Evolutionary conservation across 768 basidiomycete genomes (phyloP).

Genomic region (Calvatia gigantea): DNA sequence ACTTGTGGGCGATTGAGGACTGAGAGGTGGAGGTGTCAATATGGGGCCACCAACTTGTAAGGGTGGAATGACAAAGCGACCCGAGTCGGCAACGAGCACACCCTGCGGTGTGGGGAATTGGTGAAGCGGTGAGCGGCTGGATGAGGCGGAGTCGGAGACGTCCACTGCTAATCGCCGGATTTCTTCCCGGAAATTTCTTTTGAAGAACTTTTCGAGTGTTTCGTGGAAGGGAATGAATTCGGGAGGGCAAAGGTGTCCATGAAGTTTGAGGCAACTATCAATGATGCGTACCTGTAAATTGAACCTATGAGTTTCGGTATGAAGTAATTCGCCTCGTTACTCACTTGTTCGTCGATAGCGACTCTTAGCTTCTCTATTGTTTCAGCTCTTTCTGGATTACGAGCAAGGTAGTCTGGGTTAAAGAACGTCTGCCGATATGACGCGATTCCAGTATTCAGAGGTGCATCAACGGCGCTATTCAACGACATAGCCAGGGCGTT

Average conservation of each 20-base stretch:
- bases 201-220: constrained; percentile 82
- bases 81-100: constrained; percentile 19
- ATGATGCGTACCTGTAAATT: constrained; percentile 64
- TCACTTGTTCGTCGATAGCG: constrained; percentile 81
- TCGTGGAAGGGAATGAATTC: constrained; percentile 94
- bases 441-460: constrained; percentile 70
- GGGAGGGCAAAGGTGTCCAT: constrained; percentile 75
- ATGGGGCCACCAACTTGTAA: constrained; percentile 46
- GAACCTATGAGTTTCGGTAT: not conserved
- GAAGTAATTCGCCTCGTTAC: constrained; percentile 14
- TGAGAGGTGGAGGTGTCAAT: constrained; percentile 39
- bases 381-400: constrained; percentile 67
- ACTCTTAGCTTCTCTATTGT: constrained; percentile 67
- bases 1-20: constrained; percentile 25
- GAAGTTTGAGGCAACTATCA: constrained; percentile 79
- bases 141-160: constrained; percentile 39
- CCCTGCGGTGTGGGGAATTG: constrained; percentile 32
- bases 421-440: constrained; percentile 80
- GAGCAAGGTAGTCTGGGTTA: constrained; percentile 58
- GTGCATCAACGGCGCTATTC: constrained; percentile 84
- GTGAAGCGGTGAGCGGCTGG: constrained; percentile 33
- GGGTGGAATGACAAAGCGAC: constrained; percentile 48
- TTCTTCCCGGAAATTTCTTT: constrained; percentile 81
- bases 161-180: constrained; percentile 69
- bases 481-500: constrained; percentile 83